Base-by-base conservation (phyloP, 495 filamentous ascomycete species). In the Sabuloglossum arenarium region DNA sequence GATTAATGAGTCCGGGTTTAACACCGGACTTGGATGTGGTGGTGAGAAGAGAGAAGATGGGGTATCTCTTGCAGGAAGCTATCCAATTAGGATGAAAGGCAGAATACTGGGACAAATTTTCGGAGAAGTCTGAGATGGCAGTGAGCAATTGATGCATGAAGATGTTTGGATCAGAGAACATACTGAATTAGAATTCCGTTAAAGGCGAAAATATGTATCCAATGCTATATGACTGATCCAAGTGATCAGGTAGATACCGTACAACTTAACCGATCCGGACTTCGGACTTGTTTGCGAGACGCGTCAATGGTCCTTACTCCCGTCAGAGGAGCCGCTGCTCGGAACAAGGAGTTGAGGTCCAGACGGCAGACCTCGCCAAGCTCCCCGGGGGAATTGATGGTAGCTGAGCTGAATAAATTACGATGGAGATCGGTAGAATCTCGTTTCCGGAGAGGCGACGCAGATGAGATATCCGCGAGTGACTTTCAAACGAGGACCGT, bases 1-100 rank as follows among this genome's bases (percentile, higher is more conserved):
- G 67, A 74, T 77, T 75, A 43, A 10, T 25, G 21, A 23, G 54
- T 43, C 54, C 37, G 54, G 47, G 47, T 51, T 27, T 51, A 23
- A 51, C 23, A 51, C 47, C 47, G 47, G 47, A 51, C 47, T 51
- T 27, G 47, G n/a, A n/a, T n/a, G 5, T 51, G 24, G 47, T 25
- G 11, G 45, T 21, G 39, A 5, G 47, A 51, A 12, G 39, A 5
- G 47, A 51, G 25, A 51, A 30, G 23, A 27, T 51, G 47, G 6
- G 47, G 28, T 51, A 14, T 28, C 39, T 43, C 10, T 43, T 16
- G 16, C 21, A 16, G 19, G 39, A n/a, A 39, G 39, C n/a, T 43
- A 43, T 43, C 39, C 39, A 43, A 43, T 43, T 43, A 43, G 19
- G 39, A 43, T 21, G 39, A 10, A n/a, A 5, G 39, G 39, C 39